phyloP scores from a whole-genome alignment of 2,329 filamentous ascomycete species.

The Apiospora hydei region DNA sequence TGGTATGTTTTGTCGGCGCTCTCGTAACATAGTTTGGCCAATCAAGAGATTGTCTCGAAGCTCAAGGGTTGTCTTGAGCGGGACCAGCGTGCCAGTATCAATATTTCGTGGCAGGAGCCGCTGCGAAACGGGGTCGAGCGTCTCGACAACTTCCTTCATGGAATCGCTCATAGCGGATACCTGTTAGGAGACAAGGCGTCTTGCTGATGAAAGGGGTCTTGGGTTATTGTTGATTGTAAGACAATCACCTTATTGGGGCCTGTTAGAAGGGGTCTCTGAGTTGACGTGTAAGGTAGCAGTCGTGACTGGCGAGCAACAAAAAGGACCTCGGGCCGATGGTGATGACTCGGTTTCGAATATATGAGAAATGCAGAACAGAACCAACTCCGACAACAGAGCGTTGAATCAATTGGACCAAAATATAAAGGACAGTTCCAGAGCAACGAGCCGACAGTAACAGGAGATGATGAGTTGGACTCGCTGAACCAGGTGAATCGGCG shows the following conservation, averaged over 20 bases:
- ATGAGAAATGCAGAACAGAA: conserved; percentile 16
- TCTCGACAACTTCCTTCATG: conserved; percentile 47
- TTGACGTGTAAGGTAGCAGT: not conserved
- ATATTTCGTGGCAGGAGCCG: conserved; percentile 42
- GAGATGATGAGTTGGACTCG: not conserved
- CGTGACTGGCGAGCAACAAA: conserved; percentile 19
- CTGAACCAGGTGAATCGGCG: not conserved
- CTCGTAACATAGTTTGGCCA: conserved; percentile 75
- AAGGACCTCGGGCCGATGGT: conserved; percentile 7
- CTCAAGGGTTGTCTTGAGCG: conserved; percentile 70
- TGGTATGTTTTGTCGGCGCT: conserved; percentile 75
- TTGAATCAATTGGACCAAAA: conserved; percentile 18
- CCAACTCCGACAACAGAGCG: conserved; percentile 6
- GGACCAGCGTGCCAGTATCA: conserved; percentile 54
- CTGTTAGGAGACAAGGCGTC: conserved; percentile 40
- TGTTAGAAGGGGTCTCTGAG: not conserved
- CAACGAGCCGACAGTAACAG: conserved; percentile 1
- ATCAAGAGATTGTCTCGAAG: conserved; percentile 64
- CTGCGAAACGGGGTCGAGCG: conserved; percentile 45
- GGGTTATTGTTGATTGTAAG: conserved; percentile 21
- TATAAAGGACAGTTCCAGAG: conserved; percentile 9
- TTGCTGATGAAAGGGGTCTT: conserved; percentile 31
- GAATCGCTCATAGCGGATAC: conserved; percentile 47
- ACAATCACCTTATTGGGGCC: conserved; percentile 8
- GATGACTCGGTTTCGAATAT: conserved; percentile 13